These are phyloP conservation scores for Ogataea minuta DNA, from an alignment of 805 yeast genomes.

Conservation along the genomic window DNA sequence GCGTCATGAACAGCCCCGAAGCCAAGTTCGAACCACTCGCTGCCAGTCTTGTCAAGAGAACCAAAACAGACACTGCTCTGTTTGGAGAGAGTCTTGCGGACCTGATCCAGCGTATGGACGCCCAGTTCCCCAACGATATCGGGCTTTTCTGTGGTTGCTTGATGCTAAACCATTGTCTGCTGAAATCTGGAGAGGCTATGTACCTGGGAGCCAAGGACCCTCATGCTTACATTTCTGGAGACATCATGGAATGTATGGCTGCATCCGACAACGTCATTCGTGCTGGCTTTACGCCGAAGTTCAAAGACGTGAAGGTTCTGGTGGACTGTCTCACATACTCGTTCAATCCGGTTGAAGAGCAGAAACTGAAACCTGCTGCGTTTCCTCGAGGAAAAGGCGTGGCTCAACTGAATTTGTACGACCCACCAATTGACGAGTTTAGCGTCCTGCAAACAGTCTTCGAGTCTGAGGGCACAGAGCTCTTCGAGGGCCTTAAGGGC, in stretches of 20 bases:
- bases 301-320: constrained; percentile 88
- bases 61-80: constrained; percentile 54
- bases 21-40: constrained; percentile 56
- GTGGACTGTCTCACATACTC: constrained; percentile 90
- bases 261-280: constrained; percentile 98
- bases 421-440: constrained; percentile 97
- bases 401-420: constrained; percentile 67
- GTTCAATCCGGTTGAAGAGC: constrained; percentile 86
- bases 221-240: constrained; percentile 96
- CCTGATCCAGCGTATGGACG: constrained; percentile 71
- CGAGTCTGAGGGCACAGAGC: constrained; percentile 50
- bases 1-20: constrained; percentile 81
- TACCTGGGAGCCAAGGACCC: constrained; percentile 96
- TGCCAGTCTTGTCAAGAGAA: constrained; percentile 61
- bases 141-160: constrained; percentile 96
- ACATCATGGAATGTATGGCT: constrained; percentile 99
- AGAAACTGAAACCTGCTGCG: constrained; percentile 71
- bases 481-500: constrained; percentile 65
- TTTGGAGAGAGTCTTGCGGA: constrained; percentile 64
- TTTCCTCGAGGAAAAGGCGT: constrained; percentile 64
- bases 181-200: constrained; percentile 92
- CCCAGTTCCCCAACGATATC: constrained; percentile 89
- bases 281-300: constrained; percentile 99
- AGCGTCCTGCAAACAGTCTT: constrained; percentile 84
- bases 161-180: constrained; percentile 80